Evolutionary conservation across 345 rosid species (phyloP).

Genomic region (Linum trigynum): DNA sequence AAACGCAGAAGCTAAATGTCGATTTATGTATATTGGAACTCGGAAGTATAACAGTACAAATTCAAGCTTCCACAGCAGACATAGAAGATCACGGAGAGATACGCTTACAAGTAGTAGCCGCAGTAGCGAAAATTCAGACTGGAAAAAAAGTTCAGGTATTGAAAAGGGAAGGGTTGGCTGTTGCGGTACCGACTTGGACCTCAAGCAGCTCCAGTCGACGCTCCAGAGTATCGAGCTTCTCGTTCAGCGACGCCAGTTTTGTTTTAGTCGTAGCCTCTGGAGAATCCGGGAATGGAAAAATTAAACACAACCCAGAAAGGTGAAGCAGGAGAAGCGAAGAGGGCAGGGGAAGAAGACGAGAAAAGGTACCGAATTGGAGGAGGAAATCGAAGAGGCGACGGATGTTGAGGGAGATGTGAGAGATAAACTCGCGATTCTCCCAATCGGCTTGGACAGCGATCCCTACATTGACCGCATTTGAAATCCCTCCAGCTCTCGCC

Average conservation of each 20-base stretch:
- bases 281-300: neutral
- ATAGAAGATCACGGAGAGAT: neutral
- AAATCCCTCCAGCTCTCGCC: slow-evolving; percentile 97
- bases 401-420: slow-evolving; percentile 92
- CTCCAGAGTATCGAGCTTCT: slow-evolving; percentile 78
- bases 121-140: no score
- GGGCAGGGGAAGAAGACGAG: neutral
- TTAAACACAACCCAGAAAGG: neutral
- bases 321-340: neutral
- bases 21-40: neutral
- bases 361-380: slow-evolving; percentile 62
- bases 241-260: slow-evolving; percentile 74
- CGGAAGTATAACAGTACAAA: neutral
- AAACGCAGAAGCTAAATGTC: neutral
- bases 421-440: slow-evolving; percentile 97
- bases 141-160: slow-evolving; percentile 21
- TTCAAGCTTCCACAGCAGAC: neutral
- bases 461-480: slow-evolving; percentile 98
- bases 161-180: slow-evolving; percentile 76
- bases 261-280: slow-evolving; percentile 85
- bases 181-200: slow-evolving; percentile 83
- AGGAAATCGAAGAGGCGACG: slow-evolving; percentile 99
- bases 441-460: slow-evolving; percentile 99
- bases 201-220: slow-evolving; percentile 83
- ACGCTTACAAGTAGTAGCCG: neutral